Conservation (phyloP, 352 stramenopile species). For the Globisporangium parvum region DNA sequence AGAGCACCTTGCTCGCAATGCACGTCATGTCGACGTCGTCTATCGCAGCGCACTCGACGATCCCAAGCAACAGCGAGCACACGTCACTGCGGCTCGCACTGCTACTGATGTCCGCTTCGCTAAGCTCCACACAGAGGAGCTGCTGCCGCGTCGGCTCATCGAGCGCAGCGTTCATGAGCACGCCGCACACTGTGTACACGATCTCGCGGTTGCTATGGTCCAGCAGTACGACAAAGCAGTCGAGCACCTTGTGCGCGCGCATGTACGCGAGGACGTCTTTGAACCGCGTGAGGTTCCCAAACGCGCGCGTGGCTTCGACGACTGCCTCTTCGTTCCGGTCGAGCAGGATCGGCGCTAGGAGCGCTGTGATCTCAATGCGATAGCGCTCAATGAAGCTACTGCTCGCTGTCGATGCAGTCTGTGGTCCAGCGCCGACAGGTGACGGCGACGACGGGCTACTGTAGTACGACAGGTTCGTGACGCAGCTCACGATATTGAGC, state of each 20-base stretch:
- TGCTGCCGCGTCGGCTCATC: conserved; percentile 28
- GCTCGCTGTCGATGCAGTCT: neutral
- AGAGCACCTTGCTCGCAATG: conserved; percentile 78
- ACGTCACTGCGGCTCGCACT: conserved; percentile 26
- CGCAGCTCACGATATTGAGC: conserved; percentile 82
- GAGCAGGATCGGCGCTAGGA: conserved; percentile 47
- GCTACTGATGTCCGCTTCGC: conserved; percentile 6
- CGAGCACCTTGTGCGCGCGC: conserved; percentile 47
- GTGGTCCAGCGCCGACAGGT: neutral
- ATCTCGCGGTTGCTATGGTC: conserved; percentile 75
- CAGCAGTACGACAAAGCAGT: conserved; percentile 68
- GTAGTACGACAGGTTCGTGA: conserved; percentile 88
- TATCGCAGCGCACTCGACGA: conserved; percentile 49
- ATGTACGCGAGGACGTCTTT: conserved; percentile 56
- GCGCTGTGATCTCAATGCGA: conserved; percentile 29
- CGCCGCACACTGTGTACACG: conserved; percentile 70
- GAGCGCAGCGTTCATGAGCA: conserved; percentile 81
- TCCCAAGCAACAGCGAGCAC: conserved; percentile 29
- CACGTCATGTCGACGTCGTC: conserved; percentile 70
- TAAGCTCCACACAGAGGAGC: conserved; percentile 24
- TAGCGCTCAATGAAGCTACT: conserved; percentile 35
- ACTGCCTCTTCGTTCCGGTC: conserved; percentile 80
- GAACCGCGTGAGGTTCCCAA: conserved; percentile 82
- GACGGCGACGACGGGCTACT: neutral
- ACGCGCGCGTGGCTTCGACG: conserved; percentile 72